These are phyloP conservation scores for Streptanthus diversifolius DNA, from an alignment of 345 rosid genomes.

Conservation along the genomic window DNA sequence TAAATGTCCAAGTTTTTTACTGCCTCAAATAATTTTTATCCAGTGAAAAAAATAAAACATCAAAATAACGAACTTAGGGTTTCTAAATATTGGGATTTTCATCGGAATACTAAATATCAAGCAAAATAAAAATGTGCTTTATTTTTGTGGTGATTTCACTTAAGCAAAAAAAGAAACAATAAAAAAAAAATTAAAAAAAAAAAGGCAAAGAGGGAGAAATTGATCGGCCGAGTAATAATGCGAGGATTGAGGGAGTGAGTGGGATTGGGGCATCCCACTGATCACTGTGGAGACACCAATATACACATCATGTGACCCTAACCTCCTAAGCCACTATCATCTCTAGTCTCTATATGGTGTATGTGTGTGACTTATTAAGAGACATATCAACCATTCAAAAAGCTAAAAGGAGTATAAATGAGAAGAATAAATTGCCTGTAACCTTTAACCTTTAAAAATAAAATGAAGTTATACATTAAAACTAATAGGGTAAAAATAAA, in stretches of 20 bases:
- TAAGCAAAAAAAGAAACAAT: not conserved
- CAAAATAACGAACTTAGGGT: not conserved
- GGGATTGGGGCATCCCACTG: conserved; percentile 22
- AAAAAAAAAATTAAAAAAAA: not conserved
- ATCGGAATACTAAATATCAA: not conserved
- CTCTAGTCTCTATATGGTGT: conserved; percentile 13
- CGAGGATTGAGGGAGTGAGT: conserved; percentile 30
- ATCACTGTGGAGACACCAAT: conserved; percentile 27
- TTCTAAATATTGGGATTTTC: not conserved
- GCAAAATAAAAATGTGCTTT: conserved; percentile 1
- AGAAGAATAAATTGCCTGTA: conserved; percentile 6
- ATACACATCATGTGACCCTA: conserved; percentile 29
- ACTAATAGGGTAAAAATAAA: not conserved
- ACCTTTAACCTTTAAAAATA: not conserved
- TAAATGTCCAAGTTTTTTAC: not conserved
- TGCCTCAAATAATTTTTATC: not conserved
- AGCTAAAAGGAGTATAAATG: conserved; percentile 9
- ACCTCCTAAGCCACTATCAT: conserved; percentile 26
- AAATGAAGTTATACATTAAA: not conserved
- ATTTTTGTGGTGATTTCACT: conserved; percentile 7
- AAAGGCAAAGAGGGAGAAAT: not conserved
- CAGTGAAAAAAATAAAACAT: not conserved
- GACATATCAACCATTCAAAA: conserved; percentile 7
- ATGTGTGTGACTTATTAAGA: not conserved
- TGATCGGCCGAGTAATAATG: conserved; percentile 24